Base-by-base conservation (phyloP, 495 filamentous ascomycete genomes). In the Apiosordaria backusii region DNA sequence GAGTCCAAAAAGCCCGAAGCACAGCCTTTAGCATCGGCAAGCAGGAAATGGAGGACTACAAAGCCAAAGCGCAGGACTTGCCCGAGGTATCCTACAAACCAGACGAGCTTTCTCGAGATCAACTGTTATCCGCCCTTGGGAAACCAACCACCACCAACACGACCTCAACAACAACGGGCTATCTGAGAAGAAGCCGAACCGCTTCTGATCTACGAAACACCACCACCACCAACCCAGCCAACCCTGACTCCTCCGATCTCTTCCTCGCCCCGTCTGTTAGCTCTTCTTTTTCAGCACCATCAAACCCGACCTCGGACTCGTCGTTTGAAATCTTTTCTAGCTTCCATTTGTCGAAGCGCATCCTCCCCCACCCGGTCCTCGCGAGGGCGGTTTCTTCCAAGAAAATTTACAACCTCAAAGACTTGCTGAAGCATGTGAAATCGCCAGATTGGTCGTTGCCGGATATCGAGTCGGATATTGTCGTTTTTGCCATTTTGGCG, bases 401-500 rank as follows among this genome's bases (percentile, higher is more conserved):
- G 75, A 91, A 87, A 59, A 83, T 89, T 15, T 90, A 91, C 63
- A 83, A 85, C 15, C 85, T 98, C 62, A 93, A 96, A 1, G 89
- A 93, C 65, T 84, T 98, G 21, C 82, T 99, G 45, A 88, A 88
- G 67, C 83, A 82, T 15, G 85, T 99, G 62, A 94, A 92, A 76
- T 86, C 86, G 0, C 96, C 94, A 0, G 83, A 89, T n/a, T 99
- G 90, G 74, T 86, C 90, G 26, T 84, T 93, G 0, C 96, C 96
- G 2, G 88, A 95, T 55, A 80, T 94, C 22, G 91, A 96, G 69
- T 84, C 86, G 23, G 96, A 98, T 74, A 90, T 88, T 66, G 91
- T 98, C 25, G 85, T 97, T 9, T 88, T 97, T 65, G 95, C 87
- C 16, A 90, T 95, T 63, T 85, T 98, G 62, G 91, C 91, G 3